Base-by-base conservation (phyloP, 257 asterid genomes). In the Striga asiatica region DNA sequence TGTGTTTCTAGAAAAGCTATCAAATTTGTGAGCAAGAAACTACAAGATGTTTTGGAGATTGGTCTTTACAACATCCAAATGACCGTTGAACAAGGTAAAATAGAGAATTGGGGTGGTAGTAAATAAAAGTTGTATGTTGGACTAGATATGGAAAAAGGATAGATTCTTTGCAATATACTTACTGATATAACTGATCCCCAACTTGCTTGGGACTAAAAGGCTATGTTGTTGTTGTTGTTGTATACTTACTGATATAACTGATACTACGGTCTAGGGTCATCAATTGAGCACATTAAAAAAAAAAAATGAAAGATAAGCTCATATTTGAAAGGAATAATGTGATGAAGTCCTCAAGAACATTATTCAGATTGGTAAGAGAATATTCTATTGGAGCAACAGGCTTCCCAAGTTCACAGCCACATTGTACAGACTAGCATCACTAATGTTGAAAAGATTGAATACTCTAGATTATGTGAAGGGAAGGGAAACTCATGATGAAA, bases 11-110 rank as follows among this genome's bases (percentile, higher is more conserved):
- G 51, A 31, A 46, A 54, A 27, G 11, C n/a, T 29, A 20, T 21
- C 39, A 46, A 8, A 56, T 20, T 6, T 9, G 13, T 32, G 43
- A 57, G 56, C 19, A 12, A 57, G 43, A 41, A 54, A 45, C 48
- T 66, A 12, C 22, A 39, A 17, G 22, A 39, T 49, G 61, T 34
- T 47, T 56, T 52, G 47, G 50, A 50, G 37, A 39, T 20, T 54
- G 46, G 50, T 23, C n/a, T 66, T 32, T 51, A 34, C 5, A 0
- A 12, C 16, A 2, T 13, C 11, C 11, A 38, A 39, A 0, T 39
- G 47, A 5, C 12, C 9, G 5, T 42, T 42, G 8, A 42, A 8
- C 20, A 2, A 18, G 3, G 45, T 12, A 3, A 4, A 2, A 2
- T 38, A 38, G 45, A 39, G 47, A 39, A 39, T 39, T 13, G 16